A percentile compares a stretch with the other conserved stretches of the same genome.
phyloP scores from a whole-genome alignment of 2,329 filamentous ascomycete species.

The Scedosporium aurantiacum region DNA sequence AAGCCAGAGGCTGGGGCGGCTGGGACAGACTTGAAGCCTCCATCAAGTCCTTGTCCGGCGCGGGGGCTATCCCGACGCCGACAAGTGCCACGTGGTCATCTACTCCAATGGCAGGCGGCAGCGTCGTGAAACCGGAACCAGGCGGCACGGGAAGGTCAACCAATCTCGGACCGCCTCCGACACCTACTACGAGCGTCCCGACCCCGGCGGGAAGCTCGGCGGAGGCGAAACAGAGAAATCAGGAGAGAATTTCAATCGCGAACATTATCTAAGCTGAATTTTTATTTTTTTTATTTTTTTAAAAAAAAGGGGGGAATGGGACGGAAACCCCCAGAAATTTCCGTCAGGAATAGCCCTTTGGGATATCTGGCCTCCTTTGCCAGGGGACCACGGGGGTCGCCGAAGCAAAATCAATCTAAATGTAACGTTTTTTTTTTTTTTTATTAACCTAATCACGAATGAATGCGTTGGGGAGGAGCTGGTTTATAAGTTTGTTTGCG shows the following conservation, averaged over 20 bases:
- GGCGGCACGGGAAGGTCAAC: constrained; percentile 19
- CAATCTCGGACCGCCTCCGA: constrained; percentile 16
- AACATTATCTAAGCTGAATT: constrained; percentile 29
- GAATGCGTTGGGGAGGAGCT: background rate
- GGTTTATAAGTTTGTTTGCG: background rate
- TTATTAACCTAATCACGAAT: background rate
- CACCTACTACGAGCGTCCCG: constrained; percentile 16
- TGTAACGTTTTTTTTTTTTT: too few species aligned
- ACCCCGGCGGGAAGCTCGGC: constrained; percentile 15
- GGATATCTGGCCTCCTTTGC: background rate
- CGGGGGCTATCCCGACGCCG: constrained; percentile 18
- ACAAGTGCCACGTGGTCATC: constrained; percentile 22
- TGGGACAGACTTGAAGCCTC: constrained; percentile 62
- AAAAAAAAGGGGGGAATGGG: background rate
- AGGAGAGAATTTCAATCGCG: constrained; percentile 29
- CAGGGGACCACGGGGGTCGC: background rate
- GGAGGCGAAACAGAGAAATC: constrained; percentile 11
- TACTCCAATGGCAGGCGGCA: constrained; percentile 2
- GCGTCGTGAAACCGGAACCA: constrained; percentile 6
- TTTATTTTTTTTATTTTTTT: too few species aligned
- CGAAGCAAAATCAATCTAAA: too few species aligned
- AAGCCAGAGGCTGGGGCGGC: constrained; percentile 61
- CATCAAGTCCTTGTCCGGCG: constrained; percentile 15
- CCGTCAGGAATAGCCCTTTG: background rate
- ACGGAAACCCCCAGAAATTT: too few species aligned